Conservation (phyloP, 208 protist species). For the Sergeia podlipaevii region DNA sequence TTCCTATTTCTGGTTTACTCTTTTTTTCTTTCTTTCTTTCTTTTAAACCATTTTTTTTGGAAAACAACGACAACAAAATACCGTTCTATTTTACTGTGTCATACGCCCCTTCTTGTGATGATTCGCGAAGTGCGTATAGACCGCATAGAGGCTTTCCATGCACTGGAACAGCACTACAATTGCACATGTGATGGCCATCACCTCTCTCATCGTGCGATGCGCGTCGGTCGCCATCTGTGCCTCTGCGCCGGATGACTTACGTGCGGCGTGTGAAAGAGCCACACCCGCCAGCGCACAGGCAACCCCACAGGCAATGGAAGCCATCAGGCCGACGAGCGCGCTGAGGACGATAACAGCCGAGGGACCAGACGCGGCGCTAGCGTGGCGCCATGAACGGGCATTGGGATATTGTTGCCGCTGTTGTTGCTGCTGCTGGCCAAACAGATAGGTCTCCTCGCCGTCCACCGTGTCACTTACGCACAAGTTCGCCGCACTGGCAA, state of each 20-base stretch:
- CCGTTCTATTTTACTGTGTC: too few species aligned
- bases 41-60: not conserved
- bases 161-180: conserved; percentile 12
- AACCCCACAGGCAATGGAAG: conserved; percentile 6
- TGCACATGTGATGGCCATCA: conserved; percentile 7
- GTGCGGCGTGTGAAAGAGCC: too few species aligned
- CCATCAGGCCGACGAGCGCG: conserved; percentile 5
- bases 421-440: not conserved
- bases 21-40: conserved; percentile 1
- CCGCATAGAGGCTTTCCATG: conserved; percentile 21
- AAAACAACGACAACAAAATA: not conserved
- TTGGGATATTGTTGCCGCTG: not conserved
- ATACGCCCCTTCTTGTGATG: too few species aligned
- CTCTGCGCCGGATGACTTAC: too few species aligned
- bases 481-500: too few species aligned
- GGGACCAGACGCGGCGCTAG: not conserved
- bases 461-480: not conserved
- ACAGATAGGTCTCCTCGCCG: not conserved
- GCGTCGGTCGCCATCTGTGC: conserved; percentile 20
- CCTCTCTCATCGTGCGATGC: conserved; percentile 10
- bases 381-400: not conserved
- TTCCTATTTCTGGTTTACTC: conserved; percentile 1
- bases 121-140: too few species aligned
- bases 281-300: conserved; percentile 8
- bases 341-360: conserved; percentile 11